Evolutionary conservation across 2,329 filamentous ascomycete species (phyloP).

Genomic region (Fusarium metavorans): DNA sequence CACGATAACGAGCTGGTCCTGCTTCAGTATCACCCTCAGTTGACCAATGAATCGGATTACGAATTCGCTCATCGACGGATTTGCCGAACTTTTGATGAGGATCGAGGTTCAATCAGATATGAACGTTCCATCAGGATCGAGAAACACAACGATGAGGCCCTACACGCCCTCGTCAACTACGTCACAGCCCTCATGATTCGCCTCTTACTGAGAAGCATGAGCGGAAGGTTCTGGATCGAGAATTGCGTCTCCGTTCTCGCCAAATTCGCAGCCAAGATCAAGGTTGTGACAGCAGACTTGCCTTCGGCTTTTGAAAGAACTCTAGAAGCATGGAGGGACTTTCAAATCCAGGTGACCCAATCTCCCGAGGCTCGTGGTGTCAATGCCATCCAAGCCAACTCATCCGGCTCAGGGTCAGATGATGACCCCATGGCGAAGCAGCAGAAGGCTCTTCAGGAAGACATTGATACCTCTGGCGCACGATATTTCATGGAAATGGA

Average conservation of each 20-base stretch:
- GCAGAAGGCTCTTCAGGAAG: neutral
- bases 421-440: neutral
- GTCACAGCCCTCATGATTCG: neutral
- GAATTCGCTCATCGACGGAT: neutral
- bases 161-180: neutral
- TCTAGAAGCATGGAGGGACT: neutral
- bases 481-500: neutral
- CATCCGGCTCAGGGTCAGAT: neutral
- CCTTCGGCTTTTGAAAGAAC: neutral
- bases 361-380: neutral
- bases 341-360: neutral
- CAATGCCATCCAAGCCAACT: neutral
- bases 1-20: neutral
- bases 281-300: neutral
- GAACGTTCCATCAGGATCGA: neutral
- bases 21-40: neutral
- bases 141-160: neutral
- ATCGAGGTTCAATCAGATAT: neutral
- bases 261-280: neutral
- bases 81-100: neutral
- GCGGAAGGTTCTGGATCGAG: neutral
- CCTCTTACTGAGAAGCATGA: neutral
- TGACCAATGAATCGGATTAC: neutral
- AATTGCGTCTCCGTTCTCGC: neutral
- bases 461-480: neutral